These are phyloP conservation scores for Suhomyces vadensis DNA, from an alignment of 805 yeast species.

Conservation along the genomic window DNA sequence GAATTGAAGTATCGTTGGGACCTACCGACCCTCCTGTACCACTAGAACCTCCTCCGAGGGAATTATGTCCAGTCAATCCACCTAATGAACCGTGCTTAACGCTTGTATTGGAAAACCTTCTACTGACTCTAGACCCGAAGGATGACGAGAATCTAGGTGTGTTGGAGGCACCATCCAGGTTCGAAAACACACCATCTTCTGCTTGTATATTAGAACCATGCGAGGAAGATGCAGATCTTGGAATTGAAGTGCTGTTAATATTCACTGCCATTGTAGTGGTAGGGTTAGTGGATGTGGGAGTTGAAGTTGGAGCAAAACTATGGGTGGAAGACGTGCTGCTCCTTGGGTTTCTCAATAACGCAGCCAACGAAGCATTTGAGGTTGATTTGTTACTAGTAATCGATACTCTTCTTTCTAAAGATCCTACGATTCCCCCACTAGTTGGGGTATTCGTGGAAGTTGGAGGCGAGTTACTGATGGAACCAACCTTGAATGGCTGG, in stretches of 20 bases:
- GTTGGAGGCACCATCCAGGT: constrained; percentile 25
- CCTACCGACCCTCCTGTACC: constrained; percentile 18
- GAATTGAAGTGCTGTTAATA: constrained; percentile 22
- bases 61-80: background rate
- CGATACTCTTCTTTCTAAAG: constrained; percentile 41
- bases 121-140: constrained; percentile 61
- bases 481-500: constrained; percentile 66
- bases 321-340: constrained; percentile 45
- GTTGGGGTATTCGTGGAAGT: constrained; percentile 22
- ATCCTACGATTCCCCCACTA: constrained; percentile 16
- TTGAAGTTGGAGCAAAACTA: constrained; percentile 27
- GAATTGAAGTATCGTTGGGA: constrained; percentile 22
- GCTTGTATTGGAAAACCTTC: constrained; percentile 47
- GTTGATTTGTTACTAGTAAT: constrained; percentile 49
- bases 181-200: constrained; percentile 20
- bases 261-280: constrained; percentile 9
- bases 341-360: constrained; percentile 51
- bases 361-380: constrained; percentile 55
- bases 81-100: constrained; percentile 23
- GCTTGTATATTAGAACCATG: constrained; percentile 36
- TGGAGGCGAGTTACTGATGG: constrained; percentile 49
- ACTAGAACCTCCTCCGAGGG: constrained; percentile 12
- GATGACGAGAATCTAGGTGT: constrained; percentile 71
- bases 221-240: constrained; percentile 41
- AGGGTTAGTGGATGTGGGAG: constrained; percentile 8